These are phyloP conservation scores for Pichia sp. DNA, from an alignment of 1,139 yeast species.

Conservation along the genomic window DNA sequence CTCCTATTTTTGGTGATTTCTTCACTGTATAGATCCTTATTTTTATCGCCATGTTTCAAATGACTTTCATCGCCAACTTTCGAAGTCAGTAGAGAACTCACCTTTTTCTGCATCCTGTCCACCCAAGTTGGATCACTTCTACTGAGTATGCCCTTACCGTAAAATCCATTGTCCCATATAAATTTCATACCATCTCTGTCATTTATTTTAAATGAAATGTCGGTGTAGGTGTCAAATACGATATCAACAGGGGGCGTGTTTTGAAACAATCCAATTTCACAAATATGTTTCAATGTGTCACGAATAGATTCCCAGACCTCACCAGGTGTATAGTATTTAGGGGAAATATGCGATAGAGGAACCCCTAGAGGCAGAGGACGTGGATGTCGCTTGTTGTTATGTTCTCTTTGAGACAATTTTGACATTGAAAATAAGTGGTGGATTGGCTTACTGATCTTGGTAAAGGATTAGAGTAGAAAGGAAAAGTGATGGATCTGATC, in stretches of 20 bases:
- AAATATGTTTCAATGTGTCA: constrained; percentile 7
- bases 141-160: constrained; percentile 86
- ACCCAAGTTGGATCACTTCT: constrained; percentile 92
- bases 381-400: constrained; percentile 5
- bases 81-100: constrained; percentile 11
- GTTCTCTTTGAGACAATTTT: constrained; percentile 5
- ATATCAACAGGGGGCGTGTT: neutral
- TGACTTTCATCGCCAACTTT: constrained; percentile 3
- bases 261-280: constrained; percentile 2
- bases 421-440: constrained; percentile 1
- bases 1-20: constrained; percentile 72
- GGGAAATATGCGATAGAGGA: constrained; percentile 8
- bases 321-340: constrained; percentile 7
- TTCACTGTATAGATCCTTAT: constrained; percentile 41
- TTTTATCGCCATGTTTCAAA: constrained; percentile 3
- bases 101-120: constrained; percentile 50
- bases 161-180: constrained; percentile 84
- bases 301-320: constrained; percentile 7
- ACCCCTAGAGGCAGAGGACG: constrained; percentile 9
- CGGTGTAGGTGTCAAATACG: constrained; percentile 6
- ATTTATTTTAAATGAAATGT: constrained; percentile 33
- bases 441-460: too few relatives aligned
- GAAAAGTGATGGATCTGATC: too few relatives aligned
- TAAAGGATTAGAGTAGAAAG: too few relatives aligned
- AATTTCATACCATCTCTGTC: constrained; percentile 40